These are phyloP conservation scores for Globisporangium viniferum DNA, from an alignment of 352 stramenopile genomes.

Conservation along the genomic window DNA sequence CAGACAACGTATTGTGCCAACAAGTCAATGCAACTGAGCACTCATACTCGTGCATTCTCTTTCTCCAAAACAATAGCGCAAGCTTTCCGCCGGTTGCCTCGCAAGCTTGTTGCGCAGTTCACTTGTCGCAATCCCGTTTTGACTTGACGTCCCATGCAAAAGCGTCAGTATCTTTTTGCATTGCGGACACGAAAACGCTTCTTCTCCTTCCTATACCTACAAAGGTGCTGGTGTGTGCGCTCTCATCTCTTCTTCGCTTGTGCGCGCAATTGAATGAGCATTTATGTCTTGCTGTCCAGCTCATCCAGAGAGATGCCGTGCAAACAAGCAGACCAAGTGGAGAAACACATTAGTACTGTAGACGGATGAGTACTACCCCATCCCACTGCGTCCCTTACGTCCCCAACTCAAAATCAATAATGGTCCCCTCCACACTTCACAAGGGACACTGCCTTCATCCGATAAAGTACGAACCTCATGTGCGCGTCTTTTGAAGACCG, in stretches of 20 bases:
- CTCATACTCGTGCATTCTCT: background rate
- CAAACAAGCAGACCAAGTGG: background rate
- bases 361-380: background rate
- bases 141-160: background rate
- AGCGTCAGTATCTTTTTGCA: background rate
- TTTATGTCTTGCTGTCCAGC: background rate
- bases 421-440: background rate
- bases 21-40: background rate
- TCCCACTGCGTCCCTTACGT: background rate
- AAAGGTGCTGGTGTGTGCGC: background rate
- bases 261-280: background rate
- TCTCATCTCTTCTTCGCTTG: background rate
- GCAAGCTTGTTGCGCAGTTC: background rate
- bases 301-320: background rate
- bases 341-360: background rate
- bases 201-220: background rate
- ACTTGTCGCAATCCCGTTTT: background rate
- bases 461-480: background rate
- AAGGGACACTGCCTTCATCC: background rate
- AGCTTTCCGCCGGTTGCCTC: background rate
- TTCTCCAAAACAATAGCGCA: background rate
- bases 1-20: background rate
- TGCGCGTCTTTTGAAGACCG: background rate
- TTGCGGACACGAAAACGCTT: slow-evolving; percentile 1
- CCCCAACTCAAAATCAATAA: background rate